Percentiles rank a stretch among this genome's conserved stretches.
These are phyloP conservation scores for Galerina marginata DNA, from an alignment of 768 basidiomycete species.

Conservation along the genomic window DNA sequence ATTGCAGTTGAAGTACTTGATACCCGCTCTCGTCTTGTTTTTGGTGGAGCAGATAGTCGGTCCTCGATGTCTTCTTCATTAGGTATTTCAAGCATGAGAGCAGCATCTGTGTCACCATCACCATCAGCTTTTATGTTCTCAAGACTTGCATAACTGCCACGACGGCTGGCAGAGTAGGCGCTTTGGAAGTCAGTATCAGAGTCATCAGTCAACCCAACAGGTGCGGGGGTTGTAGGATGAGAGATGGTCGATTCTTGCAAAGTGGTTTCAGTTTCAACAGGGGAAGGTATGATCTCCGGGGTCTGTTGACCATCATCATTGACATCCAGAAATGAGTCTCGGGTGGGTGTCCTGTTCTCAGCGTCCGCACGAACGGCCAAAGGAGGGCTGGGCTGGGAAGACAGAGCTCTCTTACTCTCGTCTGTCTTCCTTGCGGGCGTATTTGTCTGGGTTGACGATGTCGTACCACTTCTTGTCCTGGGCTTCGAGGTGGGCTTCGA, in stretches of 20 bases:
- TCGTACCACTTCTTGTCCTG: slow-evolving; percentile 64
- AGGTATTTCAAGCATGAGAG: slow-evolving; percentile 9
- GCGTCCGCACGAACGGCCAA: slow-evolving; percentile 33
- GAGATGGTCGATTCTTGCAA: slow-evolving; percentile 26
- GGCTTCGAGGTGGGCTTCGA: slow-evolving; percentile 39
- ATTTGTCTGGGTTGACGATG: slow-evolving; percentile 63
- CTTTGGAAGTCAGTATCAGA: slow-evolving; percentile 90
- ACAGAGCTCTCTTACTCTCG: slow-evolving; percentile 23
- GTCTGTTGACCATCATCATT: slow-evolving; percentile 38
- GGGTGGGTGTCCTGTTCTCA: slow-evolving; percentile 47
- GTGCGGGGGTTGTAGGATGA: slow-evolving; percentile 18
- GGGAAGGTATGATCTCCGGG: slow-evolving; percentile 37
- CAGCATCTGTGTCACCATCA: slow-evolving; percentile 27
- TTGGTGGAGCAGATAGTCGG: slow-evolving; percentile 35
- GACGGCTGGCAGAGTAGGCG: slow-evolving; percentile 79
- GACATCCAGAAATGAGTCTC: slow-evolving; percentile 42
- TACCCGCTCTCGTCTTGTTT: slow-evolving; percentile 56
- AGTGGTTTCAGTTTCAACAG: slow-evolving; percentile 9
- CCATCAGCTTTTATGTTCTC: slow-evolving; percentile 36
- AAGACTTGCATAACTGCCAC: slow-evolving; percentile 65
- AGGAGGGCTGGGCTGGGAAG: slow-evolving; percentile 19
- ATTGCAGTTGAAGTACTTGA: slow-evolving; percentile 59
- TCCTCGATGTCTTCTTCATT: slow-evolving; percentile 33
- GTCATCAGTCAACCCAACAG: slow-evolving; percentile 62
- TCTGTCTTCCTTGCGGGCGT: slow-evolving; percentile 28